A percentile compares a stretch with the other conserved stretches of the same genome.
These are phyloP conservation scores for Alternaria sp. DNA, from an alignment of 2,329 filamentous ascomycete genomes.

Conservation along the genomic window DNA sequence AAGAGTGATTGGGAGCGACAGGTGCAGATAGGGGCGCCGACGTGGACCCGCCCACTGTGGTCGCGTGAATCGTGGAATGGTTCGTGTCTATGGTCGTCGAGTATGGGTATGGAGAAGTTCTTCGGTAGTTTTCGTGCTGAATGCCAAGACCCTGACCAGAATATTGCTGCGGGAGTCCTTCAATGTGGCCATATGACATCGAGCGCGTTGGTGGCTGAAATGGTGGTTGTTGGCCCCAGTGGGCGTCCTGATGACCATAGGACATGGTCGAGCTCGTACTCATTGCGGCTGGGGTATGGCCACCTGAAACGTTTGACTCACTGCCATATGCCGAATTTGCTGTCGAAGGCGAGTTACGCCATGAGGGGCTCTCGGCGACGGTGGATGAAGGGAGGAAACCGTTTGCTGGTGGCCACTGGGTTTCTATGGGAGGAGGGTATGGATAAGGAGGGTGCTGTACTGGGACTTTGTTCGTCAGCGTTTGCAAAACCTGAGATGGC, in stretches of 20 bases:
- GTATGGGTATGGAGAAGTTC: conserved; percentile 48
- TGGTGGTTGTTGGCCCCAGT: conserved; percentile 39
- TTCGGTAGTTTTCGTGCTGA: conserved; percentile 44
- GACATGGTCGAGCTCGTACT: conserved; percentile 50
- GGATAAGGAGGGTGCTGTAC: conserved; percentile 45
- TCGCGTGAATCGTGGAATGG: conserved; percentile 34
- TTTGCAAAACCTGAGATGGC: not conserved
- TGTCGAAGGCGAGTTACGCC: conserved; percentile 49
- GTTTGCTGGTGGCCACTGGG: conserved; percentile 47
- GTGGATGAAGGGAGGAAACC: conserved; percentile 49
- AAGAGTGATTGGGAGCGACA: conserved; percentile 43
- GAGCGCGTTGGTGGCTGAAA: conserved; percentile 48
- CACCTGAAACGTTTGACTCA: conserved; percentile 48
- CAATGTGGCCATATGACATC: conserved; percentile 54
- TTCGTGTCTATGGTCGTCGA: conserved; percentile 47
- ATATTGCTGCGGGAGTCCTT: conserved; percentile 48
- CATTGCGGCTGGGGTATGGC: conserved; percentile 48
- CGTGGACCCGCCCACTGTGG: conserved; percentile 37
- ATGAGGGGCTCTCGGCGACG: conserved; percentile 48
- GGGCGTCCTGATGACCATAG: conserved; percentile 45
- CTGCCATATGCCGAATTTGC: conserved; percentile 49
- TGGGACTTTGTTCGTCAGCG: conserved; percentile 39
- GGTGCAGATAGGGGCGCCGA: conserved; percentile 49
- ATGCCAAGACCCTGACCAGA: conserved; percentile 42
- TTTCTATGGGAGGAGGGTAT: conserved; percentile 49